Evolutionary conservation across 352 stramenopile genomes (phyloP).

Genomic region (Phytophthora ohioensis): DNA sequence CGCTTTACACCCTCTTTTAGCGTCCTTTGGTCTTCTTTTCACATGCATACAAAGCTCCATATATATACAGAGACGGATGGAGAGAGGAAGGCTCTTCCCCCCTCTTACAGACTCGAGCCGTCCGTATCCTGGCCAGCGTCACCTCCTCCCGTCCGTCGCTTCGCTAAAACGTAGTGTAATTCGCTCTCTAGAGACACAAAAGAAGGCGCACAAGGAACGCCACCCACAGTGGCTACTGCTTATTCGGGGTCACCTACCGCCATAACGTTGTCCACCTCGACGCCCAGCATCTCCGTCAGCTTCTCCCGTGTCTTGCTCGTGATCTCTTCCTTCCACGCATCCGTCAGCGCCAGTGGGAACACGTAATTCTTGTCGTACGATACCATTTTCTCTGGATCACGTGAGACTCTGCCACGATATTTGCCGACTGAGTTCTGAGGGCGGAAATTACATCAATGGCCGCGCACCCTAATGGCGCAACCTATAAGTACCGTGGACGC

Average conservation of each 20-base stretch:
- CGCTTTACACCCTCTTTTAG: constrained; percentile 34
- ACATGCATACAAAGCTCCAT: constrained; percentile 32
- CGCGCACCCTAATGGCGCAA: too few relatives aligned
- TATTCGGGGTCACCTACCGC: constrained; percentile 60
- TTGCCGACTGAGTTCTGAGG: constrained; percentile 1
- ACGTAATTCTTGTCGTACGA: constrained; percentile 60
- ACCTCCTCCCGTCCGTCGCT: neutral
- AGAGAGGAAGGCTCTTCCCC: neutral
- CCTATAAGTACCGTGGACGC: neutral
- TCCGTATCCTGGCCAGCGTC: neutral
- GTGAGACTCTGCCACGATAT: neutral
- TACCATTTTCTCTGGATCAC: constrained; percentile 8
- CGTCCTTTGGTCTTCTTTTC: constrained; percentile 41
- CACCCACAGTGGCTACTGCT: constrained; percentile 16
- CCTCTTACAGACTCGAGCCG: neutral
- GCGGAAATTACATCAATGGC: too few relatives aligned
- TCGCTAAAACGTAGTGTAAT: constrained; percentile 15
- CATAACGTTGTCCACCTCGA: constrained; percentile 88
- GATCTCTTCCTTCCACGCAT: constrained; percentile 70
- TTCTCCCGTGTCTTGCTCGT: constrained; percentile 55
- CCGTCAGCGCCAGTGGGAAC: constrained; percentile 65
- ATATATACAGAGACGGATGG: constrained; percentile 17
- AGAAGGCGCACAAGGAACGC: constrained; percentile 33
- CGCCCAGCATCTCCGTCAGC: constrained; percentile 82
- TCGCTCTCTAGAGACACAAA: constrained; percentile 25